phyloP scores from a whole-genome alignment of 2,329 filamentous ascomycete species.

The Aurifilum marmelostoma region DNA sequence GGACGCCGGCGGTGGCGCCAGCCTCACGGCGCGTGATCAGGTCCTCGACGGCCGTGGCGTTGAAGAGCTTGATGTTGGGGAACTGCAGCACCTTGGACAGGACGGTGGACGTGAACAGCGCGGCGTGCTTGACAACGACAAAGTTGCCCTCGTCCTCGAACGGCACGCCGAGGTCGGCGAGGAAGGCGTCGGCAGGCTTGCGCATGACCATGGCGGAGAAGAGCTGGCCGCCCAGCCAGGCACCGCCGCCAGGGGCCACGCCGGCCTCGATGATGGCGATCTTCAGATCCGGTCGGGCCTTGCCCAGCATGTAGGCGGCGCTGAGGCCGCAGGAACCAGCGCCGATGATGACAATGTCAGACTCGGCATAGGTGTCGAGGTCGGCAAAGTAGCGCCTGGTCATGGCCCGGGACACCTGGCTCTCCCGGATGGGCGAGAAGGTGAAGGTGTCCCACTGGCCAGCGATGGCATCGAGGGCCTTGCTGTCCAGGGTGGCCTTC shows the following conservation, averaged over 20 bases:
- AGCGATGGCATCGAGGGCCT: slow-evolving; percentile 66
- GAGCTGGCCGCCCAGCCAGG: slow-evolving; percentile 91
- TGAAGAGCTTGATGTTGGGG: slow-evolving; percentile 95
- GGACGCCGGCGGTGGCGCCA: slow-evolving; percentile 56
- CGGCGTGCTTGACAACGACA: slow-evolving; percentile 92
- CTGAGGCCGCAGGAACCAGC: slow-evolving; percentile 87
- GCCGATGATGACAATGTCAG: slow-evolving; percentile 90
- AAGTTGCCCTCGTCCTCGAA: slow-evolving; percentile 88
- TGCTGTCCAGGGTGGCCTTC: slow-evolving; percentile 45
- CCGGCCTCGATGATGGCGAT: slow-evolving; percentile 90
- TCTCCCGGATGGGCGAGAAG: slow-evolving; percentile 88
- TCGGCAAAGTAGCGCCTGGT: slow-evolving; percentile 90
- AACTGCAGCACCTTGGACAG: slow-evolving; percentile 81
- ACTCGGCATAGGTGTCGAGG: slow-evolving; percentile 86
- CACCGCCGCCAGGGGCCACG: slow-evolving; percentile 84
- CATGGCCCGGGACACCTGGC: slow-evolving; percentile 91
- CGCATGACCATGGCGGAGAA: slow-evolving; percentile 96
- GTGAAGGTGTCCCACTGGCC: slow-evolving; percentile 81
- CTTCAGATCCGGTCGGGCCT: slow-evolving; percentile 83
- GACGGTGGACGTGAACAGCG: slow-evolving; percentile 87
- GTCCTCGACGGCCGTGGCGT: slow-evolving; percentile 90
- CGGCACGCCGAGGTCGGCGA: slow-evolving; percentile 78
- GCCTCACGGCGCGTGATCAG: slow-evolving; percentile 76
- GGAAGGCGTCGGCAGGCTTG: slow-evolving; percentile 85
- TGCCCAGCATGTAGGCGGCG: slow-evolving; percentile 82